Base-by-base conservation (phyloP, 1,139 yeast species). In the Waltiozyma sp. region DNA sequence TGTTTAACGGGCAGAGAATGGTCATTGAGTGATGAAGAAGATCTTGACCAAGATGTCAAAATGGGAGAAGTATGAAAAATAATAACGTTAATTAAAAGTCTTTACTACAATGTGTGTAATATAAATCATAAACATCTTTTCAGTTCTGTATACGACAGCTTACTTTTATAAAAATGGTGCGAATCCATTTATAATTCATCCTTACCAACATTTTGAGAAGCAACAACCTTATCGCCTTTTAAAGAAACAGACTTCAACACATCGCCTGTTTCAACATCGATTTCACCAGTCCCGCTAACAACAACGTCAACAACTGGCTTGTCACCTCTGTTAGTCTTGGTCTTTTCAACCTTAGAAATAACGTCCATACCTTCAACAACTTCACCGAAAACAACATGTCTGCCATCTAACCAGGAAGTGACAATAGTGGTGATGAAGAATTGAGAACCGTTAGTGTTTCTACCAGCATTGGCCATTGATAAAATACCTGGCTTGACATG, bases 391-490 rank as follows among this genome's bases (percentile, higher is more conserved):
- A 91, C 98, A 69, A 88, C 96, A 81, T 91, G 98, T 75, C 82
- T 84, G 65, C 97, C 97, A 64, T 91, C 97, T 72, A 91, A 82
- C 97, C 97, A 89, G 57, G 96, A 85, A 68, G 85, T 74, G 60
- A 88, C 77, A 48, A 89, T 96, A 53, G 97, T 89, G 75, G 98
- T 91, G 71, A 91, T 79, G 80, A 91, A 91, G 77, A 91, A 91
- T 73, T 91, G 98, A 51, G 97, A 89, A 54, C 98, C 98, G 74
- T 91, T 91, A 80, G 97, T 91, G 89, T 89, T 87, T 70, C 96
- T 96, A 65, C 98, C 98, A 59, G 97, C 96, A 64, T 91, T 91
- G 68, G 98, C 98, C 98, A 91, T 91, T 59, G 96, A 86, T 66
- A 91, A 77, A 60, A 89, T 76, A 72, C 96, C 96, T 60, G 96